A percentile compares a stretch with the other conserved stretches of the same genome.
Conservation (phyloP, 441 rosid genomes). For the Brassica balearica region DNA sequence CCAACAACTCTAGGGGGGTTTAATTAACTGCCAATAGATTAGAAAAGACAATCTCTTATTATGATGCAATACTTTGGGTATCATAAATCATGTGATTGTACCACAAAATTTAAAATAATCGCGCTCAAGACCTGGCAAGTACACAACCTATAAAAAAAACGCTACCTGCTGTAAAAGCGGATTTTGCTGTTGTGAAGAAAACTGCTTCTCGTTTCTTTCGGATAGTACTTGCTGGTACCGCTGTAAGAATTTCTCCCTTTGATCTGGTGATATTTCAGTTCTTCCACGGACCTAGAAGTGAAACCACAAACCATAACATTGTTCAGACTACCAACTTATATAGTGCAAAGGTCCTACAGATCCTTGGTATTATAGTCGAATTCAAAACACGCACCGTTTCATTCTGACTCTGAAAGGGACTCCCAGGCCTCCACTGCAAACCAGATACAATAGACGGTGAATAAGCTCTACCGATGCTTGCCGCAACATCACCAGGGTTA, state of each 20-base stretch:
- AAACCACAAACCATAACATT: slow-evolving; percentile 25
- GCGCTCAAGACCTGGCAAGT: slow-evolving; percentile 17
- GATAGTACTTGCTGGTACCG: slow-evolving; percentile 81
- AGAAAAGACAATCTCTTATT: slow-evolving; percentile 33
- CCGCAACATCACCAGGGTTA: slow-evolving; percentile 52
- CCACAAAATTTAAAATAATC: slow-evolving; percentile 11
- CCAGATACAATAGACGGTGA: slow-evolving; percentile 81
- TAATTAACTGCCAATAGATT: slow-evolving; percentile 46
- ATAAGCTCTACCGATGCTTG: slow-evolving; percentile 67
- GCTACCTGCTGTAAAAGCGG: slow-evolving; percentile 89
- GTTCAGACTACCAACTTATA: slow-evolving; percentile 20
- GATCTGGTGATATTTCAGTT: slow-evolving; percentile 96
- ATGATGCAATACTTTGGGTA: slow-evolving; percentile 15
- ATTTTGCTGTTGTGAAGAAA: slow-evolving; percentile 88
- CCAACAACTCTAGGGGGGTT: neutral
- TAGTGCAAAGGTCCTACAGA: slow-evolving; percentile 1
- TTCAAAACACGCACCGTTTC: slow-evolving; percentile 62
- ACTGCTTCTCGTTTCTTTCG: slow-evolving; percentile 88
- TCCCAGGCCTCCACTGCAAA: slow-evolving; percentile 97
- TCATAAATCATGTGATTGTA: slow-evolving; percentile 3
- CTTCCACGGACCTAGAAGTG: slow-evolving; percentile 87
- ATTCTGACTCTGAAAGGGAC: slow-evolving; percentile 84
- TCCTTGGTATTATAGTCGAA: slow-evolving; percentile 1
- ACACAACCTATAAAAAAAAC: slow-evolving; percentile 12
- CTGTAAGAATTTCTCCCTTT: slow-evolving; percentile 89